phyloP scores from a whole-genome alignment of 192 early-diverging fungal species.

The Jimgerdemannia flammicorona region DNA sequence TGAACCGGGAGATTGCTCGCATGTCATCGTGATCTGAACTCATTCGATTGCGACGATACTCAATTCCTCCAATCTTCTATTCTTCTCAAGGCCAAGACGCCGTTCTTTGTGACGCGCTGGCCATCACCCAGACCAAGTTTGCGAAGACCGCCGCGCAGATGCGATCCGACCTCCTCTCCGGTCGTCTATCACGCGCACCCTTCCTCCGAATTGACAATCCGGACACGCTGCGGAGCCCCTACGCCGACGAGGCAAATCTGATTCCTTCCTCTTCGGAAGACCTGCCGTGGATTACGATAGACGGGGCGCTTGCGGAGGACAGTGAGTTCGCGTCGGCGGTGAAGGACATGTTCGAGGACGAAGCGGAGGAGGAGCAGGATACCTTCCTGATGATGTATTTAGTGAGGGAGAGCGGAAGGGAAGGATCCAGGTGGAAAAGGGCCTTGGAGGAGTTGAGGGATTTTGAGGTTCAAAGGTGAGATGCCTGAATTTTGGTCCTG shows the following conservation, averaged over 20 bases:
- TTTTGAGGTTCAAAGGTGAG: neutral
- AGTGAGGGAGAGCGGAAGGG: conserved; percentile 15
- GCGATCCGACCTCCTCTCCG: neutral
- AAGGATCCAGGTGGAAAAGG: conserved; percentile 18
- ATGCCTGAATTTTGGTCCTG: too few species aligned
- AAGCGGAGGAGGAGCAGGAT: conserved; percentile 24
- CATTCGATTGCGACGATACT: neutral
- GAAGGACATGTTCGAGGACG: conserved; percentile 16
- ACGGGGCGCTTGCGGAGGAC: conserved; percentile 10
- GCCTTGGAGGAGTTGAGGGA: conserved; percentile 13
- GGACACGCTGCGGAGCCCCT: neutral
- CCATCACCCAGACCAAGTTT: neutral
- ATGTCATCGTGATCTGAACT: neutral
- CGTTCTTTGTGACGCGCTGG: neutral
- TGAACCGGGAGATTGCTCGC: neutral
- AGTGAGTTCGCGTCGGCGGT: conserved; percentile 8
- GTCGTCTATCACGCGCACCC: conserved; percentile 8
- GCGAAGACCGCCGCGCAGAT: neutral
- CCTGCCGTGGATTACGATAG: conserved; percentile 12
- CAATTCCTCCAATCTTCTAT: conserved; percentile 5
- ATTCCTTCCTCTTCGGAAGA: neutral
- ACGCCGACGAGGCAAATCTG: neutral
- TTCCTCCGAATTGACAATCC: conserved; percentile 21
- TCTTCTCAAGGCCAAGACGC: conserved; percentile 9
- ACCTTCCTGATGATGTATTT: conserved; percentile 24